These are phyloP conservation scores for Yamadazyma laniorum DNA, from an alignment of 805 yeast genomes.

Conservation along the genomic window DNA sequence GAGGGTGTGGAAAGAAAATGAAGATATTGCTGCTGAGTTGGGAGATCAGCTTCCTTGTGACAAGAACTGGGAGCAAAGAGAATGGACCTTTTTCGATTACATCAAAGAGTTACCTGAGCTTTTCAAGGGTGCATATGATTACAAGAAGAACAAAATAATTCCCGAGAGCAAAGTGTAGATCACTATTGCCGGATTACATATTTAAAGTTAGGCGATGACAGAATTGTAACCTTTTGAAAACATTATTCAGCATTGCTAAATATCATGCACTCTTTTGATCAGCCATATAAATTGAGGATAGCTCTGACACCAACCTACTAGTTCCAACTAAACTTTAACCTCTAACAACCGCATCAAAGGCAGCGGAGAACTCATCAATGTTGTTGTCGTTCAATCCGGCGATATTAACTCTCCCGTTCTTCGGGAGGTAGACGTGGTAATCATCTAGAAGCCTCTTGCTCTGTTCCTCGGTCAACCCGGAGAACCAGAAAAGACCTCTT, in stretches of 20 bases:
- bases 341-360: conserved; percentile 37
- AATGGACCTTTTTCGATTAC: conserved; percentile 40
- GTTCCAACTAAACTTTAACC: too few species aligned
- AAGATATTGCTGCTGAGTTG: conserved; percentile 19
- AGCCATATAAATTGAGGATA: too few species aligned
- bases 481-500: conserved; percentile 42
- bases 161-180: too few species aligned
- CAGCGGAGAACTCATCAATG: conserved; percentile 32
- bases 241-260: too few species aligned
- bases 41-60: conserved; percentile 29
- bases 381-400: conserved; percentile 41
- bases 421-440: conserved; percentile 37
- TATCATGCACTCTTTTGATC: too few species aligned
- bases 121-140: conserved; percentile 19
- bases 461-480: conserved; percentile 36
- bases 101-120: conserved; percentile 36
- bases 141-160: not conserved
- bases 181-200: too few species aligned
- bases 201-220: too few species aligned
- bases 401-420: conserved; percentile 40
- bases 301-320: too few species aligned
- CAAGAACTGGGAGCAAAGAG: conserved; percentile 41
- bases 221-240: too few species aligned
- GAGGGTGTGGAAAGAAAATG: conserved; percentile 48
- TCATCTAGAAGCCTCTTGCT: conserved; percentile 26